Evolutionary conservation across 1,284 basidiomycete species (phyloP).

Genomic region (Cystobasidium slooffiae): DNA sequence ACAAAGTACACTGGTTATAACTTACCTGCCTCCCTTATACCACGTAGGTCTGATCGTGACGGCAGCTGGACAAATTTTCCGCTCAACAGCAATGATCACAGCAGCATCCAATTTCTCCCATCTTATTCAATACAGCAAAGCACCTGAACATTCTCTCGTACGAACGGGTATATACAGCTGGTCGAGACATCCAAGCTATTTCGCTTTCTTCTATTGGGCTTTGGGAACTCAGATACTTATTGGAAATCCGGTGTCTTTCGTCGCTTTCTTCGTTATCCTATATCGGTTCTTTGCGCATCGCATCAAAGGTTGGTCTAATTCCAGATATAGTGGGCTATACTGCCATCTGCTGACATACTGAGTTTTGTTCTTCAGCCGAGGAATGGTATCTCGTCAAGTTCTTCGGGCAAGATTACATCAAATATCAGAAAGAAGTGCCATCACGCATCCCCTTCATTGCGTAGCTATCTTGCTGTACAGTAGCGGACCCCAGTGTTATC

Average conservation of each 20-base stretch:
- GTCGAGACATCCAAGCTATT: constrained; percentile 93
- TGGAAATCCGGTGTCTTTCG: constrained; percentile 74
- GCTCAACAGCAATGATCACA: constrained; percentile 93
- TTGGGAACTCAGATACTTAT: constrained; percentile 82
- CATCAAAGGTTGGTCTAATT: constrained; percentile 68
- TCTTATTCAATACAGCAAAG: constrained; percentile 74
- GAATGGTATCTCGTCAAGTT: constrained; percentile 73
- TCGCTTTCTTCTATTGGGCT: constrained; percentile 98
- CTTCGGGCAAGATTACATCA: constrained; percentile 77
- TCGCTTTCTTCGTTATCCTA: constrained; percentile 67
- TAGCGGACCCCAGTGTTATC: too few relatives aligned
- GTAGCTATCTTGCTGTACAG: too few relatives aligned
- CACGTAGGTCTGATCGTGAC: constrained; percentile 68
- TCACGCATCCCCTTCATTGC: constrained; percentile 74
- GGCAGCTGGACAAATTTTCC: constrained; percentile 73
- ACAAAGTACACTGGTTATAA: not conserved
- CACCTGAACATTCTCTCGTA: constrained; percentile 75
- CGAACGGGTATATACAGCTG: constrained; percentile 82
- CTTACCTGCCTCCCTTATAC: too few relatives aligned
- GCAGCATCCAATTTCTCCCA: constrained; percentile 93
- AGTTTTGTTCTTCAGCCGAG: too few relatives aligned
- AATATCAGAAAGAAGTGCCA: constrained; percentile 70
- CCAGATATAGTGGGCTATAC: too few relatives aligned
- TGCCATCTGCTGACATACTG: too few relatives aligned
- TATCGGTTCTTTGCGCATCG: constrained; percentile 85